These are phyloP conservation scores for Keithomyces neogunnii DNA, from an alignment of 2,329 filamentous ascomycete genomes.

Conservation along the genomic window DNA sequence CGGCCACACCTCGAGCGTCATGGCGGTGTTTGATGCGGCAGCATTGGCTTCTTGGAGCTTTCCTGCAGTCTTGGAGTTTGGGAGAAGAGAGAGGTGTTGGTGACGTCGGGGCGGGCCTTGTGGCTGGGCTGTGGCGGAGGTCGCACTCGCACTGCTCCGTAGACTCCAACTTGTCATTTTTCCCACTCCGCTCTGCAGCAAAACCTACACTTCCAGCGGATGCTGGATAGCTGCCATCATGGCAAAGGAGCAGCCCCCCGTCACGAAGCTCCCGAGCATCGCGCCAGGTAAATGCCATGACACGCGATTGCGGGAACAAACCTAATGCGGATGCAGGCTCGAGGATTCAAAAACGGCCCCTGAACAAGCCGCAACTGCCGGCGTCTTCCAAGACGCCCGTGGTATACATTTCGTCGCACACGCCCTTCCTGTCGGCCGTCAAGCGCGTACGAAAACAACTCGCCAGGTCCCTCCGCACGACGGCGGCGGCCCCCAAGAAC, in stretches of 20 bases:
- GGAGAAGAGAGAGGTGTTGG: too few species aligned
- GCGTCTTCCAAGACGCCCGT: slow-evolving; percentile 34
- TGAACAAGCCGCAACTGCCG: slow-evolving; percentile 31
- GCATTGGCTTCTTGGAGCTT: background rate
- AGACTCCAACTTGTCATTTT: too few species aligned
- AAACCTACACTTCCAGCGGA: too few species aligned
- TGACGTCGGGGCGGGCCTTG: too few species aligned
- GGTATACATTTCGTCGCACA: slow-evolving; percentile 57
- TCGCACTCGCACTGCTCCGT: too few species aligned
- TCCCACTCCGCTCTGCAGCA: too few species aligned
- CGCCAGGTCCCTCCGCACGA: slow-evolving; percentile 36
- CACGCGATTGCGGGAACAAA: too few species aligned
- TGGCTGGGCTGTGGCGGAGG: too few species aligned
- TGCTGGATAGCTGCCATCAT: background rate
- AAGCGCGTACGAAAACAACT: slow-evolving; percentile 58
- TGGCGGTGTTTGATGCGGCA: slow-evolving; percentile 16
- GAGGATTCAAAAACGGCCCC: slow-evolving; percentile 41
- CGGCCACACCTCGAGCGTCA: slow-evolving; percentile 54
- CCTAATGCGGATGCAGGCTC: slow-evolving; percentile 21
- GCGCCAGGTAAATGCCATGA: slow-evolving; percentile 3
- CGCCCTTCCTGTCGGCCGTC: slow-evolving; percentile 60
- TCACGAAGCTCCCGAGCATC: slow-evolving; percentile 2
- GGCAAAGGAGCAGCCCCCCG: background rate
- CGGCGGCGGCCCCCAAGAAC: slow-evolving; percentile 38
- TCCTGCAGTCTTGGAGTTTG: background rate